Conservation (phyloP, 108 stramenopile species). For the Cyclostephanos invisitatus region DNA sequence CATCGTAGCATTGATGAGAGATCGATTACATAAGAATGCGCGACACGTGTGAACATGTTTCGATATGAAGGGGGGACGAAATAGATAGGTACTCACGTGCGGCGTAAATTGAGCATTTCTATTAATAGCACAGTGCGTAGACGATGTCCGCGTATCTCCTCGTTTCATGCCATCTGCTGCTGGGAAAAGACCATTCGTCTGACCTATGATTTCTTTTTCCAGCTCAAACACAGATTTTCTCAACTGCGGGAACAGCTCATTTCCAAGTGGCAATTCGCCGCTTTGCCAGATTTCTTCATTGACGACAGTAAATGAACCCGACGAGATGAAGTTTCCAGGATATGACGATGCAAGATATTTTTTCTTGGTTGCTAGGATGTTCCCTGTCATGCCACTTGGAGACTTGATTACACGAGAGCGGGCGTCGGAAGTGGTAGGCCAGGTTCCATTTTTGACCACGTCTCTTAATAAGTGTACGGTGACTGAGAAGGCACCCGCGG, state of each 20-base stretch:
- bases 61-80: too few relatives aligned
- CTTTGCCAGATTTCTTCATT: conserved; percentile 45
- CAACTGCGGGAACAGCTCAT: conserved; percentile 91
- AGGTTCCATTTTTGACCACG: conserved; percentile 40
- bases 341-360: conserved; percentile 32
- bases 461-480: conserved; percentile 45
- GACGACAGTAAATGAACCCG: conserved; percentile 75
- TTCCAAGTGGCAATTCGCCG: conserved; percentile 54
- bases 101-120: conserved; percentile 87
- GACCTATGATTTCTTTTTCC: conserved; percentile 43
- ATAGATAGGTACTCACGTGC: too few relatives aligned
- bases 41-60: too few relatives aligned
- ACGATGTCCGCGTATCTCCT: conserved; percentile 59
- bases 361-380: conserved; percentile 21
- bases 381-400: conserved; percentile 6
- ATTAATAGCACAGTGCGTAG: conserved; percentile 90
- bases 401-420: conserved; percentile 60
- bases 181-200: conserved; percentile 44
- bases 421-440: conserved; percentile 76
- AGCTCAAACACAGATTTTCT: conserved; percentile 85
- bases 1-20: too few relatives aligned
- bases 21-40: too few relatives aligned
- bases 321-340: conserved; percentile 24
- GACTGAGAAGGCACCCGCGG: conserved; percentile 23
- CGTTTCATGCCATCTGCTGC: conserved; percentile 88